Percentiles rank a stretch among this genome's conserved stretches.
Conservation (phyloP, 495 filamentous ascomycete species). For the Podospora comata region DNA sequence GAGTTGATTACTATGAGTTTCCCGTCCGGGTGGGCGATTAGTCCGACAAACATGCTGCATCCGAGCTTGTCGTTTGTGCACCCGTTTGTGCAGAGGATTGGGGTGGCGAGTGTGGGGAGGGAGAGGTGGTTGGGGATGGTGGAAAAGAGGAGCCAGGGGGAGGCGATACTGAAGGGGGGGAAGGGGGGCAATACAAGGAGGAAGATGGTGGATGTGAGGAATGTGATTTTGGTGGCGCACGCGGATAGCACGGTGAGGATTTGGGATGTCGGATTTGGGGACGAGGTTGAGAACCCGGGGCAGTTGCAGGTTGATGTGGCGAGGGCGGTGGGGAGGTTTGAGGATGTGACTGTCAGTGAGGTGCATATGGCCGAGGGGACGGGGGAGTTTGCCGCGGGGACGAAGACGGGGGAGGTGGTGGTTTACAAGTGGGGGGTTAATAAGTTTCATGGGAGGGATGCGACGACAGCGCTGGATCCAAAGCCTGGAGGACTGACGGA, state of each 20-base stretch:
- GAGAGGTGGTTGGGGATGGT: conserved; percentile 83
- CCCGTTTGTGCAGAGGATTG: conserved; percentile 73
- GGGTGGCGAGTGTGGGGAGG: conserved; percentile 66
- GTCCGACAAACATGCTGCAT: conserved; percentile 86
- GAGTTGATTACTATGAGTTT: conserved; percentile 87
- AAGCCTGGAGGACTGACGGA: conserved; percentile 64
- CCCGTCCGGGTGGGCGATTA: conserved; percentile 84
- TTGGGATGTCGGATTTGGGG: conserved; percentile 86
- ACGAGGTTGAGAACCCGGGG: conserved; percentile 84
- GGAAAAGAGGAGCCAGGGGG: conserved; percentile 70
- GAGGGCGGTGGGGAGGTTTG: conserved; percentile 74
- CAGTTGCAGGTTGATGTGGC: conserved; percentile 82
- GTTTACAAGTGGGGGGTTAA: conserved; percentile 87
- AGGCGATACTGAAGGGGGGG: conserved; percentile 72
- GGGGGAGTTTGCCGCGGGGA: conserved; percentile 81
- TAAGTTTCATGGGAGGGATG: conserved; percentile 51
- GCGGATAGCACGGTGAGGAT: conserved; percentile 81
- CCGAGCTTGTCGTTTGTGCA: conserved; percentile 79
- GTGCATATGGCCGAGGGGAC: conserved; percentile 73
- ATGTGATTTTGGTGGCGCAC: conserved; percentile 77
- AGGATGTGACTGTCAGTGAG: conserved; percentile 70
- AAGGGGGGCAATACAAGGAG: conserved; percentile 61
- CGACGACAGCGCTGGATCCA: conserved; percentile 52
- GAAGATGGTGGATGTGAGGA: conserved; percentile 74
- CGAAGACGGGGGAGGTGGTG: conserved; percentile 74